These are phyloP conservation scores for Periglandula ipomoeae DNA, from an alignment of 2,329 filamentous ascomycete genomes.

Conservation along the genomic window DNA sequence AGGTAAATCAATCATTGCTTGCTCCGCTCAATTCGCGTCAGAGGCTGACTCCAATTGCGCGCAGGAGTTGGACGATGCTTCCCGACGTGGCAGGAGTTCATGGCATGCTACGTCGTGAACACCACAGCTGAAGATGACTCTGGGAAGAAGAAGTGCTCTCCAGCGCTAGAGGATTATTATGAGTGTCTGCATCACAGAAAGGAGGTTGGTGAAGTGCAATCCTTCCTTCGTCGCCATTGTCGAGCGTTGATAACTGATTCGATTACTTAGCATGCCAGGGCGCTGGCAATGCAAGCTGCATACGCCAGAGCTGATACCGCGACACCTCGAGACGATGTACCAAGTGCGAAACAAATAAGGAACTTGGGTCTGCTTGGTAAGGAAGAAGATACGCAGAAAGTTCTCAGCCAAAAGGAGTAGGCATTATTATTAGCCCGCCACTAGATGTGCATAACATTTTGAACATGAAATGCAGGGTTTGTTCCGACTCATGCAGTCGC, in stretches of 20 bases:
- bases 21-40: not conserved
- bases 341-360: constrained; percentile 77
- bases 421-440: not conserved
- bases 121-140: constrained; percentile 66
- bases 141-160: constrained; percentile 80
- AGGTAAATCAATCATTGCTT: constrained; percentile 42
- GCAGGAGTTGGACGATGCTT: constrained; percentile 73
- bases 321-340: constrained; percentile 69
- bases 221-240: not conserved
- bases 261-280: constrained; percentile 59
- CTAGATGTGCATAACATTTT: not conserved
- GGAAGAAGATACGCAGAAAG: constrained; percentile 67
- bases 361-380: constrained; percentile 77
- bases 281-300: constrained; percentile 69
- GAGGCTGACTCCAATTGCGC: constrained; percentile 14
- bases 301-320: constrained; percentile 73
- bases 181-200: constrained; percentile 99
- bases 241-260: constrained; percentile 10
- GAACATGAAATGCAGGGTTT: not conserved
- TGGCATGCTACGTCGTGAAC: constrained; percentile 97
- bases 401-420: constrained; percentile 30
- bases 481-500: not conserved
- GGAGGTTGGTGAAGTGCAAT: constrained; percentile 66
- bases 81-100: constrained; percentile 98
- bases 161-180: constrained; percentile 90